phyloP scores from a whole-genome alignment of 2,329 filamentous ascomycete species.

The Penicillium sp. region DNA sequence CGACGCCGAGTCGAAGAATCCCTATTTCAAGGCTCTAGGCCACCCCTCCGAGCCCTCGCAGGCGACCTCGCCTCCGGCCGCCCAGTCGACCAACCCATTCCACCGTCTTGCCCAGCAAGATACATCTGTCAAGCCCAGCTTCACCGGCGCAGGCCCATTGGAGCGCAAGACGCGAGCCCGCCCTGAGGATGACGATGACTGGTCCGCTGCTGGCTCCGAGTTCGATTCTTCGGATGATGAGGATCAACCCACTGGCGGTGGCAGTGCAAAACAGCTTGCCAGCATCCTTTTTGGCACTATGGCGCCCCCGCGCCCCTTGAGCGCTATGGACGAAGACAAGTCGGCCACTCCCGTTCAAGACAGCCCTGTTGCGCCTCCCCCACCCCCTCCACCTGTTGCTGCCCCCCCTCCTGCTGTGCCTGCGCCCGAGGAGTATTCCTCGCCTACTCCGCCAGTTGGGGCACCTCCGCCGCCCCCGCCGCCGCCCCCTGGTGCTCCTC shows the following conservation, averaged over 20 bases:
- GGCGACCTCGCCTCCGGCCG: conserved; percentile 44
- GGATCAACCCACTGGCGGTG: conserved; percentile 73
- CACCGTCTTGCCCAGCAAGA: conserved; percentile 68
- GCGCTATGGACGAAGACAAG: conserved; percentile 66
- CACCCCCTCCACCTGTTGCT: conserved; percentile 50
- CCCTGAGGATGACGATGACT: conserved; percentile 68
- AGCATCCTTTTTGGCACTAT: conserved; percentile 96
- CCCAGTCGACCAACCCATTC: conserved; percentile 91
- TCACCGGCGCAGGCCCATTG: conserved; percentile 50
- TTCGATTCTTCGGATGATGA: conserved; percentile 68
- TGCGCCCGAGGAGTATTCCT: conserved; percentile 27
- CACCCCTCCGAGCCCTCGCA: conserved; percentile 59
- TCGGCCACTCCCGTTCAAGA: conserved; percentile 47
- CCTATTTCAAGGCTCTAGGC: conserved; percentile 86
- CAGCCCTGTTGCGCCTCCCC: conserved; percentile 36
- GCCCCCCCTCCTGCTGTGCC: conserved; percentile 30
- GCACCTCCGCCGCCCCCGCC: conserved; percentile 36
- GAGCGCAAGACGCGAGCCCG: conserved; percentile 53
- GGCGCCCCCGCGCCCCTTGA: conserved; percentile 85
- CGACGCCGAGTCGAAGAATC: conserved; percentile 83
- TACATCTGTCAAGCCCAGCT: conserved; percentile 53
- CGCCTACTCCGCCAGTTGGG: conserved; percentile 26
- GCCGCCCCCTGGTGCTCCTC: conserved; percentile 33
- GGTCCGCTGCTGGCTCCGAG: conserved; percentile 75
- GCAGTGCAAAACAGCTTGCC: conserved; percentile 84